These are phyloP conservation scores for Citrullus colocynthis DNA, from an alignment of 306 rosid genomes.

Conservation along the genomic window DNA sequence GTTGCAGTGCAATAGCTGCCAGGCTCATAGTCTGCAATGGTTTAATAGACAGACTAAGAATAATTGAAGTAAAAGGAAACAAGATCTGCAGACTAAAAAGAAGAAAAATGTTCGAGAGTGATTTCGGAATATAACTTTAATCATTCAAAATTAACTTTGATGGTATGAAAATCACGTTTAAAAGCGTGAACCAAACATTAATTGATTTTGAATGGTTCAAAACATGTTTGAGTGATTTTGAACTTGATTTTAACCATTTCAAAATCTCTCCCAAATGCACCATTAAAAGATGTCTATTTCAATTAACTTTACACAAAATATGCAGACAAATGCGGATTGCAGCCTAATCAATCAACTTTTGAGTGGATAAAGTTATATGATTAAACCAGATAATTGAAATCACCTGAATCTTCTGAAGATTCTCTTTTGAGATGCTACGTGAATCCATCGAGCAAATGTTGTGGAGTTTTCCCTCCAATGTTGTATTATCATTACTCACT, in stretches of 20 bases:
- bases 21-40: slow-evolving; percentile 62
- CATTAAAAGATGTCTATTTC: not conserved
- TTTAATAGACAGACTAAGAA: not conserved
- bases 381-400: not conserved
- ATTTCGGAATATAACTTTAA: too few species aligned
- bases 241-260: too few species aligned
- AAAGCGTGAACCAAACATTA: too few species aligned
- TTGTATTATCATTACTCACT: slow-evolving; percentile 20
- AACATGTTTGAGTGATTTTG: too few species aligned
- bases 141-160: too few species aligned
- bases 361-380: not conserved
- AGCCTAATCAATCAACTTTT: not conserved
- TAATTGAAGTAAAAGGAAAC: not conserved
- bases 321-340: not conserved
- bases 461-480: slow-evolving; percentile 23
- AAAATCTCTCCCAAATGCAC: not conserved
- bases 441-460: slow-evolving; percentile 21
- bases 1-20: slow-evolving; percentile 74
- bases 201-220: too few species aligned
- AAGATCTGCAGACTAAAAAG: not conserved
- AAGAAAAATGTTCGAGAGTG: too few species aligned
- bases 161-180: too few species aligned
- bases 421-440: slow-evolving; percentile 44
- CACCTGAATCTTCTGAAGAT: slow-evolving; percentile 72
- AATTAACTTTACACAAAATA: not conserved